Percentiles rank a stretch among this genome's conserved stretches.
Evolutionary conservation across 495 filamentous ascomycete species (phyloP).

Genomic region (Aspergillus leporis): DNA sequence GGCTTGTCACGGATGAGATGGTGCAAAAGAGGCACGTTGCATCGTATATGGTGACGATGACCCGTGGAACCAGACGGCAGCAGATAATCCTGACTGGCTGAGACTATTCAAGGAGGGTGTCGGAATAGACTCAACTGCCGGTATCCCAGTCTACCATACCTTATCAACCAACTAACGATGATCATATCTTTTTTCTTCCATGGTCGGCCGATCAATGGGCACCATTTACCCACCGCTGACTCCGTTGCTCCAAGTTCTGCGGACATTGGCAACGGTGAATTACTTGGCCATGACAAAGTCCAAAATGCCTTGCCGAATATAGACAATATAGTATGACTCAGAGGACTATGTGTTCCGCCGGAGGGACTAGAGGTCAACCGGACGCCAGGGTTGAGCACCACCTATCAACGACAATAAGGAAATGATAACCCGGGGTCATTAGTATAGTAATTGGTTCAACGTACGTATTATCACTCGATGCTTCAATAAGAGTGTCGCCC

Average conservation of each 20-base stretch:
- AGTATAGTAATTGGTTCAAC: slow-evolving; percentile 84
- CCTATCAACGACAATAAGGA: not conserved
- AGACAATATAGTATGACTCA: not conserved
- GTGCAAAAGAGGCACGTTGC: slow-evolving; percentile 55
- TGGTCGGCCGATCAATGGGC: slow-evolving; percentile 7
- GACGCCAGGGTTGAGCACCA: slow-evolving; percentile 61
- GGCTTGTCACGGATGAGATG: slow-evolving; percentile 50
- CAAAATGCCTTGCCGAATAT: slow-evolving; percentile 21
- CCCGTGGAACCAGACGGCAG: slow-evolving; percentile 62
- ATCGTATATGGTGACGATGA: slow-evolving; percentile 63
- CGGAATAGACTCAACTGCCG: slow-evolving; percentile 10
- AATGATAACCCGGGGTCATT: no score
- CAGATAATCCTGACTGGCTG: slow-evolving; percentile 59
- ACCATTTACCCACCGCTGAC: not conserved
- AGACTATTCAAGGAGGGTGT: slow-evolving; percentile 52
- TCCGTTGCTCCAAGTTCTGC: not conserved
- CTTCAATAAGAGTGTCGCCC: slow-evolving; percentile 88
- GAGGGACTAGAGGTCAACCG: not conserved
- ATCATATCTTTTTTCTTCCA: slow-evolving; percentile 9
- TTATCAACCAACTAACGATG: not conserved
- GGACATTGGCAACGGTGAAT: slow-evolving; percentile 1
- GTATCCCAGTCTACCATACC: not conserved
- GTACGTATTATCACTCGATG: slow-evolving; percentile 85
- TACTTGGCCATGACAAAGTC: slow-evolving; percentile 22
- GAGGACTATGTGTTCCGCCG: not conserved